These are phyloP conservation scores for Syzygium syzygioides DNA, from an alignment of 441 rosid genomes.

Conservation along the genomic window DNA sequence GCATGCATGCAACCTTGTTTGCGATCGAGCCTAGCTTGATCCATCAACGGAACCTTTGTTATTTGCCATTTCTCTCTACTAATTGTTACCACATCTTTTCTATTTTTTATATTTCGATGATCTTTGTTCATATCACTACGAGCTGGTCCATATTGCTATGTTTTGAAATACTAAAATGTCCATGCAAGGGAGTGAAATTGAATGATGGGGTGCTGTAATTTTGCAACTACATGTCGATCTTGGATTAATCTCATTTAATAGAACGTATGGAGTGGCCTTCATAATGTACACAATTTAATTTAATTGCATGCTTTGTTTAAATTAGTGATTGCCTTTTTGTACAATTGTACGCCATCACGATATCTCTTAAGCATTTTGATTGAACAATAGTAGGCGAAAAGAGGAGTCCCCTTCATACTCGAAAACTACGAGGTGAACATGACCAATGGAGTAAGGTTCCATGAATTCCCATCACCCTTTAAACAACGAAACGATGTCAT, in stretches of 20 bases:
- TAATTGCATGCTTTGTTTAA: background rate
- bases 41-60: background rate
- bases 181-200: too few relatives aligned
- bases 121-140: accelerated
- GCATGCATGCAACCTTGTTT: background rate
- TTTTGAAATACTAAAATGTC: too few relatives aligned
- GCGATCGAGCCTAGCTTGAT: background rate
- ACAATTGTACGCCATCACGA: accelerated
- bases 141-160: background rate
- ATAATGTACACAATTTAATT: background rate
- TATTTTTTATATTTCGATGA: background rate
- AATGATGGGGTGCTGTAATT: background rate
- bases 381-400: background rate
- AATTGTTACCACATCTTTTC: background rate
- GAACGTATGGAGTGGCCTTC: background rate
- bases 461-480: background rate
- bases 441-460: background rate
- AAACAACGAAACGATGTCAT: background rate
- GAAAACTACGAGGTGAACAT: background rate
- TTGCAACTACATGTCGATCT: background rate
- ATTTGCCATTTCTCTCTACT: background rate
- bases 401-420: accelerated
- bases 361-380: background rate
- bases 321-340: background rate
- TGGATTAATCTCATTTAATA: background rate